Evolutionary conservation across 306 rosid genomes (phyloP).

Genomic region (Dalbergia oliveri): DNA sequence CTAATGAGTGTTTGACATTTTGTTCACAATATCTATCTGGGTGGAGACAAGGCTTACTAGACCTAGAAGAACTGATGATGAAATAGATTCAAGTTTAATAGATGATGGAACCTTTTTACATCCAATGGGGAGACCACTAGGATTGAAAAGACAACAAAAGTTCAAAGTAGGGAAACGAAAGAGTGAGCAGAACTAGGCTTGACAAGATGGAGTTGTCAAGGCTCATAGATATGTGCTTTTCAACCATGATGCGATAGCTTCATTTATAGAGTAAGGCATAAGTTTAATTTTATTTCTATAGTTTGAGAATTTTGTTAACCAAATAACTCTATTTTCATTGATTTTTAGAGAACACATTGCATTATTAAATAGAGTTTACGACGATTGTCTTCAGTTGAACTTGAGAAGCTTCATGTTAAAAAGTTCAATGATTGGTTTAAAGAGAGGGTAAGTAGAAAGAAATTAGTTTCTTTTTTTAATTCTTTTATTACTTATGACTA

Average conservation of each 20-base stretch:
- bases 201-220: neutral
- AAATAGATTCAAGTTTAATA: neutral
- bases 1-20: neutral
- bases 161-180: neutral
- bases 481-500: neutral
- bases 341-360: neutral
- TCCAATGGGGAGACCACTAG: neutral
- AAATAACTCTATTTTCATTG: no score
- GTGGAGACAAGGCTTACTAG: neutral
- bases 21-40: neutral
- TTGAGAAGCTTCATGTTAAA: neutral
- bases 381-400: neutral
- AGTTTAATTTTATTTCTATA: neutral
- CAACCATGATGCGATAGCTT: neutral
- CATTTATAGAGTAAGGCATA: constrained; percentile 6
- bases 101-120: no score
- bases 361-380: neutral
- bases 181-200: neutral
- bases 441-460: neutral
- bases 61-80: neutral
- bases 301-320: no score
- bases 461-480: no score
- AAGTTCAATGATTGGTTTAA: neutral
- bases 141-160: neutral
- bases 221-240: constrained; percentile 10